Evolutionary conservation across 2,329 filamentous ascomycete genomes (phyloP), one percentile per base, ranked within the genome.

Genomic region (Raffaelea albimanens): DNA sequence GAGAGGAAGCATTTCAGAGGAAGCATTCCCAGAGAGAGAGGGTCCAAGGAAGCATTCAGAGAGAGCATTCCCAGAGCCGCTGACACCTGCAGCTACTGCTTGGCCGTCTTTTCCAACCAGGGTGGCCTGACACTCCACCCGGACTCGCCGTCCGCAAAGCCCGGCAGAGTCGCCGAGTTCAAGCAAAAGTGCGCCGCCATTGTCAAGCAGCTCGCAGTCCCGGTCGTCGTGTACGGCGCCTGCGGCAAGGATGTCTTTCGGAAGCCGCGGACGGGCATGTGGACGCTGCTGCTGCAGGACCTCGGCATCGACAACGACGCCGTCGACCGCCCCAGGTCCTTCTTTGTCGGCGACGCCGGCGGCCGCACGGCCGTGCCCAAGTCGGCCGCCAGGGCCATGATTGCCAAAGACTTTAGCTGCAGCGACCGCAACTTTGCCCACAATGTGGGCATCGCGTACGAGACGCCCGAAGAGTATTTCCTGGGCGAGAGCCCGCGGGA

Each of bases 381-480:
- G 4, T 16, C 41, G 14, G 18, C 3, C 70, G 58, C 8, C 14
- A 44, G 44, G 21, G 36, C 83, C 57, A 68, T 87, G 58, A 84
- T 97, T 56, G 90, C 93, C 3, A 80, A 78, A 53, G 80, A 83
- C 58, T 83, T 83, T 50, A 81, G 78, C 58, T 82, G 78, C 55
- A 82, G 78, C 9, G 80, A 83, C 58, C 68, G 87, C 49, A 86
- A 96, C 58, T 84, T 97, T 57, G 91, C 93, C 3, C 73, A 82
- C 52, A 97, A 98, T 59, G 67, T 90, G 13, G 87, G 87, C 4
- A 78, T 98, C 54, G 61, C 68, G 13, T 98, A 91, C 62, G 70
- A 81, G 49, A 95, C 91, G 0, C 93, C 93, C 0, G 93, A 98
- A 60, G 90, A 96, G 63, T 95, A 83, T 67, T 97, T 97, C 60